Evolutionary conservation across 78 protist species (phyloP).

Genomic region (Dictyostelium firmibasis): DNA sequence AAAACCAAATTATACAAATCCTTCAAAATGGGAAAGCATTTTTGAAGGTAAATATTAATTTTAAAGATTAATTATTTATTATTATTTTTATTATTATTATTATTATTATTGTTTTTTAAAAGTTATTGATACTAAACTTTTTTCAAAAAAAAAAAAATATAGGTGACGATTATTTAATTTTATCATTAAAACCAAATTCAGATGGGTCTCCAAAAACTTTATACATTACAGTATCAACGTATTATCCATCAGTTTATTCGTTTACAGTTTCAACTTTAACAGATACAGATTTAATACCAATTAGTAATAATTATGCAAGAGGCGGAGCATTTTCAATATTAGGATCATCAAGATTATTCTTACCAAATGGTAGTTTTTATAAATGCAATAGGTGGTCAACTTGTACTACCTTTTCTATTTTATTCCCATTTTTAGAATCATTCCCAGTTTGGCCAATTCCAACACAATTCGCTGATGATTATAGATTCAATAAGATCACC

Average conservation of each 20-base stretch:
- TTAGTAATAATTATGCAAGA: neutral
- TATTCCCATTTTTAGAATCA: neutral
- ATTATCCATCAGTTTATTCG: conserved; percentile 27
- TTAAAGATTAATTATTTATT: too few relatives aligned
- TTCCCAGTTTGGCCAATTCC: conserved; percentile 73
- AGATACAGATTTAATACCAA: neutral
- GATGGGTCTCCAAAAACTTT: conserved; percentile 38
- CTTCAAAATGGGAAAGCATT: conserved; percentile 2
- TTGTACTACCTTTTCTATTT: neutral
- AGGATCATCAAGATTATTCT: conserved; percentile 28
- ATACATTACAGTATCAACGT: conserved; percentile 38
- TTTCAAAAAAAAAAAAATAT: neutral
- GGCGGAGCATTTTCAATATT: conserved; percentile 24
- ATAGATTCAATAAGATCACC: neutral
- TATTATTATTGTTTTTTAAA: neutral
- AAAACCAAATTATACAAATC: neutral
- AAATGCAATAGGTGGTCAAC: conserved; percentile 17
- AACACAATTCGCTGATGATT: neutral
- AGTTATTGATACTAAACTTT: neutral
- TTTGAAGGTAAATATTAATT: conserved; percentile 18
- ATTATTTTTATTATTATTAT: neutral
- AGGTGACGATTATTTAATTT: conserved; percentile 49
- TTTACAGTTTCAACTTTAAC: conserved; percentile 10
- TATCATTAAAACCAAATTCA: conserved; percentile 21
- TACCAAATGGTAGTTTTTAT: neutral